Evolutionary conservation across 192 early-diverging fungal species (phyloP), one percentile per base, ranked within the genome.

Genomic region (Mortierella alpina): DNA sequence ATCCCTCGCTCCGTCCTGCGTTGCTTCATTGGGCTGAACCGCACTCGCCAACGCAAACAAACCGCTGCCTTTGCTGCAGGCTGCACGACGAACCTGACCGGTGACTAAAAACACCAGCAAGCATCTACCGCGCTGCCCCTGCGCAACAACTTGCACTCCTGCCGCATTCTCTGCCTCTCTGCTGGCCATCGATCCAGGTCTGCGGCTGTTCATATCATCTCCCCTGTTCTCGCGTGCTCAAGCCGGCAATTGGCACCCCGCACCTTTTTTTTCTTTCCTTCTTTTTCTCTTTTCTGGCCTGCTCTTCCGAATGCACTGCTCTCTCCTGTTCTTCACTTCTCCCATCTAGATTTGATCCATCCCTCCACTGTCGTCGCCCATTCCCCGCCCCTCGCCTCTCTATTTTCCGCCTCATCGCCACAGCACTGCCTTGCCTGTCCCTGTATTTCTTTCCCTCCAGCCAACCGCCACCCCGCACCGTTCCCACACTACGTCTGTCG

Each of bases 311-410:
- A 49, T 70, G 18, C 50, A 53, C 65, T 22, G 15, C 39, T 39
- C 50, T 60, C 18, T 52, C 44, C 56, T 56, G 12, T 20, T 48
- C 10, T 61, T 10, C 47, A 39, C 52, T 73, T 57, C 48, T n/a
- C 50, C 39, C 42, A 2, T 59, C n/a, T 31, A 18, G 18, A 8
- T 73, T 41, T 45, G 52, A 54, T 14, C 49, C 39, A 17, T 20
- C 52, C 13, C 40, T 42, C 11, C 13, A 53, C 40, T 54, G 17
- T n/a, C 17, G 54, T 18, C 54, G 18, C 65, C 18, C 41, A 53
- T 53, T 53, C 12, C 20, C 2, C n/a, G n/a, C 15, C 1, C 2
- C 45, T 66, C 7, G 44, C 2, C 47, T 48, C 42, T 48, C 23
- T 17, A 7, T 15, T 52, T 13, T 40, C 18, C 15, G n/a, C n/a